These are phyloP conservation scores for Escallonia rubra DNA, from an alignment of 129 eudicot species.

Conservation along the genomic window DNA sequence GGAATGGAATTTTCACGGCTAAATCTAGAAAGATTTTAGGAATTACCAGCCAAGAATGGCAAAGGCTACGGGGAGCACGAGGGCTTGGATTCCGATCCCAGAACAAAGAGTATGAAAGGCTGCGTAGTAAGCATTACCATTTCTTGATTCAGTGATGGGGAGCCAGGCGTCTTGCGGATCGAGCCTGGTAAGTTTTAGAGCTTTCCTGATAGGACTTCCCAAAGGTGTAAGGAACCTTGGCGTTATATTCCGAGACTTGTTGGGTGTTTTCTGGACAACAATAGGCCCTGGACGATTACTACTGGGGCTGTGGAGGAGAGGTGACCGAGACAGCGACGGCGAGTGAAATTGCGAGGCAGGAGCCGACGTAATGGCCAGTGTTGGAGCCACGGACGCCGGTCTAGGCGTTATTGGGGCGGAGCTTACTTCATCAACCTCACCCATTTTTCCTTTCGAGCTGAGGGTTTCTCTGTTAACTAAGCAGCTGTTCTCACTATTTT, in stretches of 20 bases:
- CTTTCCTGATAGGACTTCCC: conserved; percentile 34
- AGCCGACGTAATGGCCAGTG: conserved; percentile 23
- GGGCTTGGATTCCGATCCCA: conserved; percentile 55
- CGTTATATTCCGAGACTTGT: conserved; percentile 23
- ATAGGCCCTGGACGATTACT: conserved; percentile 1
- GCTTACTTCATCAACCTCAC: conserved; percentile 9
- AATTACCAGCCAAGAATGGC: conserved; percentile 38
- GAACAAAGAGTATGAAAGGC: conserved; percentile 50
- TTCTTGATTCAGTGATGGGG: conserved; percentile 53
- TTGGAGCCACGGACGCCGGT: conserved; percentile 15
- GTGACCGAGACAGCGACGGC: conserved; percentile 44
- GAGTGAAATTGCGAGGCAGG: conserved; percentile 51
- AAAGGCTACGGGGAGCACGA: conserved; percentile 51
- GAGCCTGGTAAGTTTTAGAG: conserved; percentile 24
- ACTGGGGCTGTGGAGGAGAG: conserved; percentile 19
- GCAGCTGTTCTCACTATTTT: too few relatives aligned
- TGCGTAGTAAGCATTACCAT: conserved; percentile 45
- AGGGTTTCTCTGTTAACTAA: background rate
- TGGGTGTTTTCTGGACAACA: conserved; percentile 18
- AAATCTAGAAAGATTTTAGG: too few relatives aligned
- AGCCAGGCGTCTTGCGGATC: conserved; percentile 58
- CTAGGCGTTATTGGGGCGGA: conserved; percentile 40
- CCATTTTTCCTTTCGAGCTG: conserved; percentile 5
- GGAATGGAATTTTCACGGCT: too few relatives aligned
- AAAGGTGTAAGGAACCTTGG: conserved; percentile 37